Evolutionary conservation across 805 yeast genomes (phyloP), one percentile per base, ranked within the genome.

Genomic region (Isabelozyma rhagii): DNA sequence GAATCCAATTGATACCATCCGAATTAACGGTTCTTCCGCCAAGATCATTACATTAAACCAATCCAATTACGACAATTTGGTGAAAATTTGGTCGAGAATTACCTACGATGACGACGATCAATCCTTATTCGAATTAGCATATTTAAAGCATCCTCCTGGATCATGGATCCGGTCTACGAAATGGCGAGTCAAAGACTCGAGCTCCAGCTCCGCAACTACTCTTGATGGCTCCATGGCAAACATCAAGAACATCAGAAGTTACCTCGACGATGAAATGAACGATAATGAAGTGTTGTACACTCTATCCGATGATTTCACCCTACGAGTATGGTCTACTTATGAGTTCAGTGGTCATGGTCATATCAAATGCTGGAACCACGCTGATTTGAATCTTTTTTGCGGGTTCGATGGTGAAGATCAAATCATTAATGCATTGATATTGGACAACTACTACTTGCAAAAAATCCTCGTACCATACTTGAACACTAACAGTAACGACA

Each of bases 11-110:
- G 79, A 78, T 53, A 57, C 70, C 44, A 78, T 84, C 4, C 71
- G 74, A 29, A 78, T 88, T 21, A 81, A 96, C 0, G 82, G 80
- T n/a, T 87, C 87, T 54, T 81, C 90, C 0, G 77, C 78, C 46
- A 73, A 84, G 42, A 81, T 91, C 17, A 57, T 68, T 18, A 87
- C 91, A 8, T 78, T 85, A 45, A 75, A 80, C 39, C 27, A 43
- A 13, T 84, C 87, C 0, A 71, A 70, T 40, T 80, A 77, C 61
- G 96, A 89, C 62, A 73, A 74, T 36, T 70, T 87, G 11, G 83
- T 89, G 28, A 89, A 89, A 60, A 73, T 89, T 2, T 92, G 97
- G 96, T 76, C 83, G 47, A 71, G 97, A 46, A 74, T 83, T 7
- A 79, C 86, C 7, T 88, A 83, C 59, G 90, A 87, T 34, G 77